Evolutionary conservation across 2,329 filamentous ascomycete genomes (phyloP).

Genomic region (Amauroascus verrucosus): DNA sequence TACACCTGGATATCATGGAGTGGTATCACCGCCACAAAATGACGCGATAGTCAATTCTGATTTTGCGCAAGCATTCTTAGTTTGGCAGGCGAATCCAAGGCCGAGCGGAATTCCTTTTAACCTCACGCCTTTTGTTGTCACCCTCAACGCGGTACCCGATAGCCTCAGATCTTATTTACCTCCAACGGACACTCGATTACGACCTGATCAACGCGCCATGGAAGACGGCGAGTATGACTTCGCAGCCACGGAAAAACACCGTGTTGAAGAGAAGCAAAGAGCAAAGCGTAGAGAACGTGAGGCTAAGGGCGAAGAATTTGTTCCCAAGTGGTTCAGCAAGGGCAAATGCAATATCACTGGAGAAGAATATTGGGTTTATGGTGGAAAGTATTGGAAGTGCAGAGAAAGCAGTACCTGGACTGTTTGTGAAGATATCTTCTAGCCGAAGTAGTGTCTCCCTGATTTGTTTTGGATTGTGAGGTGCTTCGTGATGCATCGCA

Average conservation of each 20-base stretch:
- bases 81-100: constrained; percentile 81
- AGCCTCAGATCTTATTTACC: constrained; percentile 65
- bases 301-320: constrained; percentile 66
- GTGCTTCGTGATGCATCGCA: background rate
- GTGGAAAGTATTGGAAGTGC: constrained; percentile 74
- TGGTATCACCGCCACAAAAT: constrained; percentile 46
- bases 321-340: constrained; percentile 75
- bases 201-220: constrained; percentile 95
- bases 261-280: constrained; percentile 85
- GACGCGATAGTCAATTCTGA: constrained; percentile 44
- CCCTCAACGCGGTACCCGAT: constrained; percentile 86
- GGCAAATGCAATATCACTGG: constrained; percentile 66
- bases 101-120: constrained; percentile 89
- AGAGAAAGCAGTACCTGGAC: constrained; percentile 55
- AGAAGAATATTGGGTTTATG: constrained; percentile 83
- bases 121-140: constrained; percentile 88
- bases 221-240: constrained; percentile 96
- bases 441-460: background rate
- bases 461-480: background rate
- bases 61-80: constrained; percentile 70
- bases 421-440: constrained; percentile 67
- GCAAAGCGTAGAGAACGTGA: constrained; percentile 64
- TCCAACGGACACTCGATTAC: constrained; percentile 84
- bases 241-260: constrained; percentile 85
- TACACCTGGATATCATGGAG: constrained; percentile 78